These are phyloP conservation scores for Crithidia fasciculata DNA, from an alignment of 208 protist genomes.

Conservation along the genomic window DNA sequence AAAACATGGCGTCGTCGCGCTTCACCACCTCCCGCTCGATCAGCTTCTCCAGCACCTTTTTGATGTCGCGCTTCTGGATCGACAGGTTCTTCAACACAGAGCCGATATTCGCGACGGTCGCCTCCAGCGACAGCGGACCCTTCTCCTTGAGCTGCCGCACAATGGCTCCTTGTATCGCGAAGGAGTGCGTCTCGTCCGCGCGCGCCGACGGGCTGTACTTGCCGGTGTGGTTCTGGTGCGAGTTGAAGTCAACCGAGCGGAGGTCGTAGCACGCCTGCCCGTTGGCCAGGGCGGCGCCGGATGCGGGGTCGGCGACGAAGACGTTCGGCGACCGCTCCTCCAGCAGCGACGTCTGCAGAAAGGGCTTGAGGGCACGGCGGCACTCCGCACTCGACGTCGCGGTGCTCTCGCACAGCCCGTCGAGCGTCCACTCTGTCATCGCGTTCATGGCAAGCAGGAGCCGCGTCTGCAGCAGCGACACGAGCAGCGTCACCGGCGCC, in stretches of 20 bases:
- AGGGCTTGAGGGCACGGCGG: slow-evolving; percentile 24
- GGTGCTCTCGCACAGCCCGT: slow-evolving; percentile 18
- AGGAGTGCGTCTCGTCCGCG: slow-evolving; percentile 25
- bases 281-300: background rate
- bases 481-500: slow-evolving; percentile 17
- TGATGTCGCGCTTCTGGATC: slow-evolving; percentile 27
- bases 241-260: slow-evolving; percentile 20
- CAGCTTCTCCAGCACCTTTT: slow-evolving; percentile 34
- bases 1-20: slow-evolving; percentile 21
- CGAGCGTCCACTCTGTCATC: slow-evolving; percentile 21
- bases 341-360: slow-evolving; percentile 23
- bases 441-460: slow-evolving; percentile 28
- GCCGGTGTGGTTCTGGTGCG: slow-evolving; percentile 29
- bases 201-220: slow-evolving; percentile 24
- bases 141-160: slow-evolving; percentile 24
- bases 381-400: slow-evolving; percentile 16
- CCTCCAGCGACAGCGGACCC: slow-evolving; percentile 21
- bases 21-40: slow-evolving; percentile 35
- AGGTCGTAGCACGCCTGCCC: slow-evolving; percentile 22
- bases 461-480: slow-evolving; percentile 33
- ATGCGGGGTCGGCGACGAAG: background rate
- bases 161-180: slow-evolving; percentile 24
- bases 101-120: slow-evolving; percentile 10
- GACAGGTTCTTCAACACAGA: slow-evolving; percentile 10
- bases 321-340: slow-evolving; percentile 21